Conservation (phyloP, 228 moss, liverwort and hornwort species). For the Sphagnum magellanicum region DNA sequence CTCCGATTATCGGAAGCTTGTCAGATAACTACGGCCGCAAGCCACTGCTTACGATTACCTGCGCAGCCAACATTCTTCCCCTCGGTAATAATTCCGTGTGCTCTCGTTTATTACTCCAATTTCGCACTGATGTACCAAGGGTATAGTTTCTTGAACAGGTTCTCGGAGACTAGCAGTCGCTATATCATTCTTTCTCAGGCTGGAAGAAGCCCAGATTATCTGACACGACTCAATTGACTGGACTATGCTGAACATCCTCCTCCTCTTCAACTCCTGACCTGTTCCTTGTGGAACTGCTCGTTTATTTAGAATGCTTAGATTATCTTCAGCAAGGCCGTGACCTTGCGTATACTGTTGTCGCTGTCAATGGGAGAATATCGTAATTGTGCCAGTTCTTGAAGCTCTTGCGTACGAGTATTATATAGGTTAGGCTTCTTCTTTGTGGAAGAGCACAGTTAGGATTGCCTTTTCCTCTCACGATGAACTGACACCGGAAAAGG, state of each 20-base stretch:
- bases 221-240: not conserved
- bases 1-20: constrained; percentile 25
- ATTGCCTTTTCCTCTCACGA: too few species aligned
- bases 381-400: too few species aligned
- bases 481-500: too few species aligned
- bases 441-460: too few species aligned
- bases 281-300: not conserved
- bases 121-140: too few species aligned
- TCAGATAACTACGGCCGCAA: constrained; percentile 43
- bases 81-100: constrained; percentile 2
- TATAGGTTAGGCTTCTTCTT: too few species aligned
- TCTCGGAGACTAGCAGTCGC: too few species aligned
- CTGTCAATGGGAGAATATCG: too few species aligned
- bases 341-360: too few species aligned
- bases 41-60: constrained; percentile 13
- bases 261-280: not conserved
- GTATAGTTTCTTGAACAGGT: too few species aligned
- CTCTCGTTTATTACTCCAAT: not conserved
- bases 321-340: not conserved
- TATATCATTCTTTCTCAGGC: not conserved
- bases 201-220: not conserved
- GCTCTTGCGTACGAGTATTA: too few species aligned
- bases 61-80: constrained; percentile 11
- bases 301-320: not conserved
- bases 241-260: too few species aligned